Conservation (phyloP, 768 basidiomycete genomes). For the Psilocybe azurescens region DNA sequence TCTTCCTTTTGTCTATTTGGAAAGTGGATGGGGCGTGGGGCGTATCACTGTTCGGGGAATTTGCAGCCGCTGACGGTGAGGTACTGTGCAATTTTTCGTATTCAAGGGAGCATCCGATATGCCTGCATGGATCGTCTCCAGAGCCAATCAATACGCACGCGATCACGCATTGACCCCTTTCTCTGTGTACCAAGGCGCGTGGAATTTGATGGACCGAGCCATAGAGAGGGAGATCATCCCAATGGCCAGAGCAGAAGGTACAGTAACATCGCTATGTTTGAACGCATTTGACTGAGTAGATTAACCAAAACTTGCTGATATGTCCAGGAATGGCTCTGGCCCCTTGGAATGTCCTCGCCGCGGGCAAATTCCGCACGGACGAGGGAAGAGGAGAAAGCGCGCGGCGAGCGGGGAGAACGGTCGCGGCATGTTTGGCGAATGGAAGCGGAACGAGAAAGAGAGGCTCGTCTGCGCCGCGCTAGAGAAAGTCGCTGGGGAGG, state of each 20-base stretch:
- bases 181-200: constrained; percentile 55
- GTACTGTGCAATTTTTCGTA: too few relatives aligned
- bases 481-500: constrained; percentile 54
- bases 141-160: constrained; percentile 55
- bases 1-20: neutral
- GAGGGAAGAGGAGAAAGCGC: constrained; percentile 38
- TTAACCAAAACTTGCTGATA: too few relatives aligned
- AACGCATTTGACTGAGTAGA: too few relatives aligned
- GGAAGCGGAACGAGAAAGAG: constrained; percentile 54
- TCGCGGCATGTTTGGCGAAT: constrained; percentile 25
- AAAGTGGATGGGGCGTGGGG: neutral
- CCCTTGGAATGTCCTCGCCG: constrained; percentile 37
- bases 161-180: constrained; percentile 56
- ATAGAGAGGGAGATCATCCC: constrained; percentile 62
- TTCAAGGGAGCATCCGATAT: constrained; percentile 44
- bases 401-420: constrained; percentile 42
- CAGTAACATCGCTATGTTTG: neutral
- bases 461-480: constrained; percentile 46
- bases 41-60: too few relatives aligned
- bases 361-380: constrained; percentile 57
- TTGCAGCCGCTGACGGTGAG: too few relatives aligned
- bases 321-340: constrained; percentile 29
- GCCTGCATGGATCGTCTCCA: constrained; percentile 55
- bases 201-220: constrained; percentile 49
- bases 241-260: constrained; percentile 34